Base-by-base conservation (phyloP, 805 yeast genomes). In the Phaffomyces opuntiae region DNA sequence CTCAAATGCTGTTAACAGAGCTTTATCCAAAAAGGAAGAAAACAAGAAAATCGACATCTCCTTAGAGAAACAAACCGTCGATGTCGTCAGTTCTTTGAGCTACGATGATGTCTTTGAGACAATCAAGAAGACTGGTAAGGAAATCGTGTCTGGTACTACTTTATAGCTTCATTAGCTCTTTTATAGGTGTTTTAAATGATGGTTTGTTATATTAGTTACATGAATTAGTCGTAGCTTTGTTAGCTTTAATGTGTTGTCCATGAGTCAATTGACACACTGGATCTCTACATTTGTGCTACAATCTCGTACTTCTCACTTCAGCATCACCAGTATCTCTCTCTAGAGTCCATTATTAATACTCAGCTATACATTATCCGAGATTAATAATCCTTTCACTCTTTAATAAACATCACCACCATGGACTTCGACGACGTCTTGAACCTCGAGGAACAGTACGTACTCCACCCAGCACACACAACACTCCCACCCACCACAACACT, bases 61-160 rank as follows among this genome's bases (percentile, higher is more conserved):
- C 3, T 73, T 93, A 40, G 90, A 84, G 43, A 67, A 78, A 27
- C 97, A 91, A 69, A 69, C 82, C 2, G 99, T 91, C 9, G 83
- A 80, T 57, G 96, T 91, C 38, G 71, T 72, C 46, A 77, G 93
- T 9, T 67, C 65, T 14, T 63, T 86, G 33, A 74, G 78, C 43
- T 88, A 85, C 60, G 95, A 90, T 42, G 77, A 83, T 3, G 90
- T 93, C n/a, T 72, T 82, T 45, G 81, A 74, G 44, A 81, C 88
- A 46, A 91, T 91, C 52, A 70, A 82, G 51, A 91, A 91, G 72
- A 89, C 98, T 1, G 98, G 98, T 34, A 91, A 91, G 71, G 80
- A 80, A 56, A 83, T 91, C 48, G 70, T 74, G 40, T 71, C 73
- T 29, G 96, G 96, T 12, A 74, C 74, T 56, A 68, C 73, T 38